phyloP scores from a whole-genome alignment of 228 moss, liverwort and hornwort species.

The Sphagnum fallax region DNA sequence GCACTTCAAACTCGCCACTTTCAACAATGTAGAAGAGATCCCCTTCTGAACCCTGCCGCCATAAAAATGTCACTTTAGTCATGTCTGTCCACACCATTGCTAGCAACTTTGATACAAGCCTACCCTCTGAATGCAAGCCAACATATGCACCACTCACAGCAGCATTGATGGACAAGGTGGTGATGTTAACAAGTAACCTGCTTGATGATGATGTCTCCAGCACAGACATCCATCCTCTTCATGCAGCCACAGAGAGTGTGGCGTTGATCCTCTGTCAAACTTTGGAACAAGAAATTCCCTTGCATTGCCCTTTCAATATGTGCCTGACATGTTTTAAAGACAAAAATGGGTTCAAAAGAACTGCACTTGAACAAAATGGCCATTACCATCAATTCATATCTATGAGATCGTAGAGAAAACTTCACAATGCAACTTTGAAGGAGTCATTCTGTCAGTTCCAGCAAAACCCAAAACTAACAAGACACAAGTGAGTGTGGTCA shows the following conservation, averaged over 20 bases:
- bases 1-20: slow-evolving; percentile 5
- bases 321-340: not conserved
- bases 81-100: too few relatives aligned
- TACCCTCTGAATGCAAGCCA: not conserved
- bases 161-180: not conserved
- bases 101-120: too few relatives aligned
- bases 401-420: too few relatives aligned
- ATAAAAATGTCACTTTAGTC: not conserved
- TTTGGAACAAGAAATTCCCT: slow-evolving; percentile 8
- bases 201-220: slow-evolving; percentile 7
- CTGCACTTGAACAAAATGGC: too few relatives aligned
- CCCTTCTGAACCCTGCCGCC: slow-evolving; percentile 6
- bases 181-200: not conserved
- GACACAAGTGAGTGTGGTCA: too few relatives aligned
- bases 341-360: too few relatives aligned
- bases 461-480: too few relatives aligned
- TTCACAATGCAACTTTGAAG: too few relatives aligned
- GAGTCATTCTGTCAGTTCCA: too few relatives aligned
- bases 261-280: slow-evolving; percentile 10
- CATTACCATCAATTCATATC: too few relatives aligned
- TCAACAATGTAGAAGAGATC: slow-evolving; percentile 12
- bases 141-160: not conserved
- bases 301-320: slow-evolving; percentile 6
- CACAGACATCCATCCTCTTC: not conserved
- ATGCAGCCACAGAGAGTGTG: slow-evolving; percentile 9